These are phyloP conservation scores for Fonsecaea erecta DNA, from an alignment of 2,329 filamentous ascomycete species.

Conservation along the genomic window DNA sequence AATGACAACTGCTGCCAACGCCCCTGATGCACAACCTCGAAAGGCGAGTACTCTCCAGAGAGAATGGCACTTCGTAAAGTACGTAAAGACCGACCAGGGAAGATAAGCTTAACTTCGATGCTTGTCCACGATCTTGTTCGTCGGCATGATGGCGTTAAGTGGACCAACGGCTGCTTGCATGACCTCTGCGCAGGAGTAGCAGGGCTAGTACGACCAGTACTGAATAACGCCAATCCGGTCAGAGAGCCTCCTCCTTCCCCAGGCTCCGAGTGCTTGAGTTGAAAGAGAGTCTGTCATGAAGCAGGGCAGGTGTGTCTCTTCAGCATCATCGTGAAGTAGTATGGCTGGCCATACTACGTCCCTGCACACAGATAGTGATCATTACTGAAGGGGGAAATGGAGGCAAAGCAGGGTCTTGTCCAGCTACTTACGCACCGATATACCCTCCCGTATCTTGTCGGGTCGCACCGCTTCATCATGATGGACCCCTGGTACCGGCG, in stretches of 20 bases:
- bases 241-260: not conserved
- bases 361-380: not conserved
- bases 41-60: not conserved
- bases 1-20: not conserved
- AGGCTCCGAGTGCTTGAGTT: not conserved
- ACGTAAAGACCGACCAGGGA: not conserved
- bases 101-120: not conserved
- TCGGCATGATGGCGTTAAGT: not conserved
- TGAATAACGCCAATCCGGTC: not conserved
- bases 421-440: not conserved
- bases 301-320: not conserved
- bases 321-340: not conserved
- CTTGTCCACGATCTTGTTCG: not conserved
- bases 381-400: not conserved
- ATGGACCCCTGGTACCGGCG: not conserved
- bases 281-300: not conserved
- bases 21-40: not conserved
- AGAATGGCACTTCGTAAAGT: not conserved
- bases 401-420: not conserved
- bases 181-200: not conserved
- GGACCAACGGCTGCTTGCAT: not conserved
- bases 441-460: not conserved
- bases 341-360: not conserved
- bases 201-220: not conserved
- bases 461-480: conserved; percentile 13